phyloP scores from a whole-genome alignment of 306 rosid genomes.

The Trifolium fragiferum region DNA sequence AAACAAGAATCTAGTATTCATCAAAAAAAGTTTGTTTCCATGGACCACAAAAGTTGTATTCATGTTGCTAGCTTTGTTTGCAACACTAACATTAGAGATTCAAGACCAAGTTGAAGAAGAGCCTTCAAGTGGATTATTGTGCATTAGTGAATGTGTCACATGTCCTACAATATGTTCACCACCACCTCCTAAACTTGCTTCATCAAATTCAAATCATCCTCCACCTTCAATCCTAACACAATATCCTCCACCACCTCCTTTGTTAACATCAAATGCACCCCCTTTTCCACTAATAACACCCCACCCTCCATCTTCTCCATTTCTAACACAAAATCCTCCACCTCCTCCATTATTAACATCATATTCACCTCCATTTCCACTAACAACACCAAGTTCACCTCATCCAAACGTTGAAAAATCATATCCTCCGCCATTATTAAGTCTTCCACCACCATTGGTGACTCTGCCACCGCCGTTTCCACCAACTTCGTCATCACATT shows the following conservation, averaged over 20 bases:
- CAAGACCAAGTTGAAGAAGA: constrained; percentile 42
- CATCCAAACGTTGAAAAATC: background rate
- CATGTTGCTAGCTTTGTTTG: constrained; percentile 45
- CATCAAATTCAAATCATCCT: constrained; percentile 40
- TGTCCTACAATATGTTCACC: constrained; percentile 81
- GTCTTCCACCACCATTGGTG: constrained; percentile 20
- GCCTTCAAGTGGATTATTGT: constrained; percentile 49
- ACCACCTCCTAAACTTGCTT: constrained; percentile 58
- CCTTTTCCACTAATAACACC: constrained; percentile 35
- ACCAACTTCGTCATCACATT: constrained; percentile 1
- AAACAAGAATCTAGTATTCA: constrained; percentile 18
- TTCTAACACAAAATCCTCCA: background rate
- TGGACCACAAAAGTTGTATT: constrained; percentile 49
- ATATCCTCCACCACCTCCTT: constrained; percentile 38
- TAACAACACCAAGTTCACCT: background rate
- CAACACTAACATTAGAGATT: constrained; percentile 36
- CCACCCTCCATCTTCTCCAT: constrained; percentile 42
- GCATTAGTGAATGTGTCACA: constrained; percentile 77
- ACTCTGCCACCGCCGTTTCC: background rate
- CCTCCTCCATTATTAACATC: constrained; percentile 30
- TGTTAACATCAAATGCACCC: constrained; percentile 29
- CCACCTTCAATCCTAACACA: constrained; percentile 34
- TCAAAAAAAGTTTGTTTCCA: constrained; percentile 35
- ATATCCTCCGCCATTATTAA: constrained; percentile 1
- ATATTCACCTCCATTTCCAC: constrained; percentile 22